Conservation (phyloP, 495 filamentous ascomycete species). For the Xylaria nigripes region DNA sequence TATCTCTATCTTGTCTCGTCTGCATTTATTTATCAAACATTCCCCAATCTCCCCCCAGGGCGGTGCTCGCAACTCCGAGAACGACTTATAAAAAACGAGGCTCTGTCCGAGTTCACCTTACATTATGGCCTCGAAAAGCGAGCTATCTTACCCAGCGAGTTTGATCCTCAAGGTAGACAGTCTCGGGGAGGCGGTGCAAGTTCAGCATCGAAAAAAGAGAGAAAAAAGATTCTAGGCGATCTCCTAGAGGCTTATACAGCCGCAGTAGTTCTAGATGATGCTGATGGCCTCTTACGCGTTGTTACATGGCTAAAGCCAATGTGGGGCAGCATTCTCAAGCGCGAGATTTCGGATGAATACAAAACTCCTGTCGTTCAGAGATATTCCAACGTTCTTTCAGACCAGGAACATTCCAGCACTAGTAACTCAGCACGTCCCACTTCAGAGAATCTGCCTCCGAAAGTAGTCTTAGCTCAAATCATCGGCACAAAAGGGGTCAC, state of each 20-base stretch:
- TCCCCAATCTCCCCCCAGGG: constrained; percentile 49
- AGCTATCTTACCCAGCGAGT: constrained; percentile 44
- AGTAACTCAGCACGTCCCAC: not conserved
- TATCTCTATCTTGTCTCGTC: constrained; percentile 65
- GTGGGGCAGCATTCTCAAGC: constrained; percentile 47
- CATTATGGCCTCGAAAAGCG: constrained; percentile 59
- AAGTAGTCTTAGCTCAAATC: constrained; percentile 46
- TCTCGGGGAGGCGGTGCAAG: constrained; percentile 18
- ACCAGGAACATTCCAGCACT: not conserved
- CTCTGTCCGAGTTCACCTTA: constrained; percentile 54
- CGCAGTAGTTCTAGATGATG: constrained; percentile 59
- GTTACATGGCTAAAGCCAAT: constrained; percentile 61
- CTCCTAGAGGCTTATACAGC: constrained; percentile 86
- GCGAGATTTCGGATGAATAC: constrained; percentile 35
- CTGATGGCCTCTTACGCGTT: constrained; percentile 50
- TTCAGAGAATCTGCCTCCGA: constrained; percentile 25
- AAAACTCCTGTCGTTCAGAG: constrained; percentile 2
- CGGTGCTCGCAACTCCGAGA: constrained; percentile 59
- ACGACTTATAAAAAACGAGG: constrained; percentile 67
- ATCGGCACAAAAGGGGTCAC: constrained; percentile 53
- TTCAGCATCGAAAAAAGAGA: constrained; percentile 40
- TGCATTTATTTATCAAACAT: constrained; percentile 55
- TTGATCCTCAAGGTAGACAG: constrained; percentile 25
- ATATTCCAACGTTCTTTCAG: constrained; percentile 14
- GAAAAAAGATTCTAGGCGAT: constrained; percentile 65